Evolutionary conservation across 345 rosid species (phyloP).

Genomic region (Aurinia saxatilis): DNA sequence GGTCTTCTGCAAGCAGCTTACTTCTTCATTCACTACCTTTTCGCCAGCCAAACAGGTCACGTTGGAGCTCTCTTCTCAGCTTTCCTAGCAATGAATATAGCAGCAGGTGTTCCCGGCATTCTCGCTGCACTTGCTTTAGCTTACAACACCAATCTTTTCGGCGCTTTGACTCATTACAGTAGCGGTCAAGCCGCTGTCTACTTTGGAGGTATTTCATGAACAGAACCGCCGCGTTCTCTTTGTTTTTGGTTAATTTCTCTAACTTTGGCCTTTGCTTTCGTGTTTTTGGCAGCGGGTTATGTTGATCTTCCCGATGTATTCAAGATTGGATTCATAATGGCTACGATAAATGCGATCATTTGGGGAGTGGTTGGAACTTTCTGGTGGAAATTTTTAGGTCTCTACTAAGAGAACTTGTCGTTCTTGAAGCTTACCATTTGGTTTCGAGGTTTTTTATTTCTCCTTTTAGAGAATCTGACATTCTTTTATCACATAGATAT

Average conservation of each 20-base stretch:
- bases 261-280: not conserved
- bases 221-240: not conserved
- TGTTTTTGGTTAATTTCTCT: not conserved
- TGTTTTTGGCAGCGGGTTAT: constrained; percentile 64
- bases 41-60: constrained; percentile 97
- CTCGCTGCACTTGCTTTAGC: constrained; percentile 86
- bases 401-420: constrained; percentile 42
- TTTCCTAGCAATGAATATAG: constrained; percentile 91
- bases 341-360: constrained; percentile 52
- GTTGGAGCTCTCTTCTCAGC: constrained; percentile 97
- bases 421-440: constrained; percentile 13
- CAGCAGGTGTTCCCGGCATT: constrained; percentile 78
- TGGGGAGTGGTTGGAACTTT: constrained; percentile 85
- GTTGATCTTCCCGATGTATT: constrained; percentile 80
- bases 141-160: constrained; percentile 86
- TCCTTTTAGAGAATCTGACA: constrained; percentile 12
- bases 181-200: constrained; percentile 98
- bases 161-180: constrained; percentile 94
- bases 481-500: constrained; percentile 16
- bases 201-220: constrained; percentile 59
- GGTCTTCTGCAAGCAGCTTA: constrained; percentile 86
- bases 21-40: constrained; percentile 86
- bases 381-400: constrained; percentile 99
- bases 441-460: not conserved
- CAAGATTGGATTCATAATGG: constrained; percentile 81